phyloP scores from a whole-genome alignment of 306 rosid genomes.

The Hippophae gyantsensis region DNA sequence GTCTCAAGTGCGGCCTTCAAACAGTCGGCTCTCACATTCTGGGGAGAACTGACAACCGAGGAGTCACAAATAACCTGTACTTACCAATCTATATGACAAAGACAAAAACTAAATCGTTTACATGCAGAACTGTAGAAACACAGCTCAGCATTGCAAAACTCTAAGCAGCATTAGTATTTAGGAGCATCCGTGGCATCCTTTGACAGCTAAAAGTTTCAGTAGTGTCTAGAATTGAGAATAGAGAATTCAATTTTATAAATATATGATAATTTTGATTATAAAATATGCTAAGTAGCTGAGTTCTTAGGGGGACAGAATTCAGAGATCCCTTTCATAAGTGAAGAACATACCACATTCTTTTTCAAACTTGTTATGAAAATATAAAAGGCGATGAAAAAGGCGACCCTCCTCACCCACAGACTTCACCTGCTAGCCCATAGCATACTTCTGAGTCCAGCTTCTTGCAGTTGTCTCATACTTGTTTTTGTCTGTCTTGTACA shows the following conservation, averaged over 20 bases:
- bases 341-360: slow-evolving; percentile 18
- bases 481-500: slow-evolving; percentile 67
- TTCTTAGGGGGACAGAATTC: slow-evolving; percentile 22
- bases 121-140: too few species aligned
- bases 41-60: too few species aligned
- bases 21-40: too few species aligned
- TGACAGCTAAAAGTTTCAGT: neutral
- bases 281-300: slow-evolving; percentile 23
- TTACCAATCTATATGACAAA: too few species aligned
- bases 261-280: slow-evolving; percentile 13
- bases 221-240: neutral
- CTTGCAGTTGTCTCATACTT: slow-evolving; percentile 71
- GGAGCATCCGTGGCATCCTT: too few species aligned
- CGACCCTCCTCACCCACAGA: slow-evolving; percentile 14
- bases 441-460: slow-evolving; percentile 83
- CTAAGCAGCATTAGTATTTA: too few species aligned
- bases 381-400: slow-evolving; percentile 1
- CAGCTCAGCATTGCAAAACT: neutral
- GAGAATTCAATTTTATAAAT: slow-evolving; percentile 1
- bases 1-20: too few species aligned
- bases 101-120: too few species aligned
- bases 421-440: slow-evolving; percentile 44
- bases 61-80: too few species aligned
- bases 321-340: slow-evolving; percentile 15
- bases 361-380: slow-evolving; percentile 12